Evolutionary conservation across 225 moss, liverwort and hornwort genomes (phyloP), one percentile per base, ranked within the genome.

Genomic region (Polytrichum commune): DNA sequence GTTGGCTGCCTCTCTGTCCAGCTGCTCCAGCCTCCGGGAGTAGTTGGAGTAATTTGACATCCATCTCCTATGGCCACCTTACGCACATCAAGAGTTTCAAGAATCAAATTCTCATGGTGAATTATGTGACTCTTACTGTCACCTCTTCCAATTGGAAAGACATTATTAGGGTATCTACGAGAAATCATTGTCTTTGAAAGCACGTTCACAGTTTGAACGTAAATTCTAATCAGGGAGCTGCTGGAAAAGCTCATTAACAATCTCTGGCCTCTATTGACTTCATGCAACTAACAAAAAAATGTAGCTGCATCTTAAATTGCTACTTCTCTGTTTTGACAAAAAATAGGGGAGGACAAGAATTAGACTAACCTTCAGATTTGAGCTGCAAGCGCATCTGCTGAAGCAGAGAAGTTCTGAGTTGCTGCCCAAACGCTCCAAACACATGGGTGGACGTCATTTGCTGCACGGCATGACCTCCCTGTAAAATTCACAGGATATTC

Each of bases 391-490:
- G 29, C 70, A 73, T 67, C 69, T 76, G 69, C 69, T 84, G 75
- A 1, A 63, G 10, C 4, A 75, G 3, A 0, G 67, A 67, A 60
- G 73, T 18, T 70, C 72, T 78, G 7, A 75, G 69, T 5, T 63
- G 62, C 0, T 77, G 72, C 13, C 67, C 69, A 53, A 75, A 53
- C 5, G 62, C 53, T 53, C 65, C 77, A 32, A 75, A 2, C 27
- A 5, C 66, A 0, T 78, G 66, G 0, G 8, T 72, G 0, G 64
- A 63, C 18, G 73, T 70, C 81, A 84, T 73, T 1, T 73, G 70
- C 63, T 5, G 3, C 25, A 73, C 35, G 27, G 54, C 30, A 9
- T 70, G 60, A 66, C 64, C 75, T 70, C 76, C 71, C 84, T 81
- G 27, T 0, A 23, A 22, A 75, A 16, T 46, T 46, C 13, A 46